phyloP scores from a whole-genome alignment of 495 filamentous ascomycete genomes.

The Penicillium bialowiezense region DNA sequence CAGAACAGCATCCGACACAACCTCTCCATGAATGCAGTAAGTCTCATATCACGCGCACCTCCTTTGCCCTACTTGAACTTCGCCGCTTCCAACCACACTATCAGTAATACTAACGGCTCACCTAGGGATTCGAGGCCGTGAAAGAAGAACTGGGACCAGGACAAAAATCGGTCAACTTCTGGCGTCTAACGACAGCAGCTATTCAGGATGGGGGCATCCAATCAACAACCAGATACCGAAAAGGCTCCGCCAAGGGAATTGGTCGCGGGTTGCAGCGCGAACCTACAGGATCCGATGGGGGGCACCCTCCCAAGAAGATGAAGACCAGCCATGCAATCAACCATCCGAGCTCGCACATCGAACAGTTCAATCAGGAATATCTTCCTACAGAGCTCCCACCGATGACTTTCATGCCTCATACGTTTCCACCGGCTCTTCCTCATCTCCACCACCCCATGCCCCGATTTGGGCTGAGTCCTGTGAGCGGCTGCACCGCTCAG shows the following conservation, averaged over 20 bases:
- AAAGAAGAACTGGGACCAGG: slow-evolving; percentile 45
- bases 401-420: slow-evolving; percentile 3
- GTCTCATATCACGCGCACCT: too few species aligned
- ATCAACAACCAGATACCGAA: slow-evolving; percentile 73
- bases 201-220: slow-evolving; percentile 60
- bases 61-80: too few species aligned
- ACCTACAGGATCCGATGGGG: slow-evolving; percentile 54
- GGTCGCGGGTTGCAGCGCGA: slow-evolving; percentile 48
- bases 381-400: neutral
- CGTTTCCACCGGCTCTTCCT: slow-evolving; percentile 2
- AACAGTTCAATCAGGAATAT: slow-evolving; percentile 1
- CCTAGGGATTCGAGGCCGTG: slow-evolving; percentile 65
- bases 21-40: slow-evolving; percentile 91
- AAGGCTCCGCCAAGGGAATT: slow-evolving; percentile 43
- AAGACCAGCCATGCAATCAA: neutral
- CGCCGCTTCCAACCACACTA: neutral
- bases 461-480: slow-evolving; percentile 19
- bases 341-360: slow-evolving; percentile 14
- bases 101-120: neutral
- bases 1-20: slow-evolving; percentile 98
- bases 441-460: slow-evolving; percentile 12
- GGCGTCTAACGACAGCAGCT: slow-evolving; percentile 65
- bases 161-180: slow-evolving; percentile 59
- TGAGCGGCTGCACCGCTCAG: slow-evolving; percentile 30
- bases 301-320: slow-evolving; percentile 41